Conservation (phyloP, 805 yeast species). For the Suhomyces pyralidae region DNA sequence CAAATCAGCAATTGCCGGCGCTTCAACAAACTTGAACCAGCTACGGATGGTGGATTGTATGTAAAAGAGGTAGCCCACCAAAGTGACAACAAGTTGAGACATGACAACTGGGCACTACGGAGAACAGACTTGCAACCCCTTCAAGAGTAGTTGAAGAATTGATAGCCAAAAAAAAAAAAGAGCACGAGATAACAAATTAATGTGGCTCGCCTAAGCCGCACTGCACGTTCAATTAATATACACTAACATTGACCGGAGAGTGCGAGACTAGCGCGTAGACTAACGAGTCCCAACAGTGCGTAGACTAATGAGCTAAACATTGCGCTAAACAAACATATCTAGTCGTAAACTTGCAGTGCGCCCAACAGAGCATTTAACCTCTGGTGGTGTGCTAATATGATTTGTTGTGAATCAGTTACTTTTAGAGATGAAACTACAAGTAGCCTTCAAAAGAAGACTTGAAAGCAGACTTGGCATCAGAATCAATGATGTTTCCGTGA, state of each 20-base stretch:
- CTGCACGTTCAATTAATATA: background rate
- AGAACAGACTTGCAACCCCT: background rate
- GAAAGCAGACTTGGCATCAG: constrained; percentile 27
- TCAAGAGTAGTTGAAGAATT: background rate
- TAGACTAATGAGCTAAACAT: no score
- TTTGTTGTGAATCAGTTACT: no score
- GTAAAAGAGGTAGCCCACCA: background rate
- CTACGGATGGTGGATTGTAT: background rate
- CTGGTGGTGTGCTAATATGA: no score
- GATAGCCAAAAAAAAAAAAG: background rate
- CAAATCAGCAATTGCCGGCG: constrained; percentile 3
- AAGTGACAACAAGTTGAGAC: constrained; percentile 1
- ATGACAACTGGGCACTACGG: background rate
- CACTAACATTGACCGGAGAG: no score
- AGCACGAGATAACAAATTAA: background rate
- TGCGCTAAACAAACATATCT: no score
- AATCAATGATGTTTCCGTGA: constrained; percentile 57
- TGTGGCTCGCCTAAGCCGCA: background rate
- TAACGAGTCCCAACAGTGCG: background rate
- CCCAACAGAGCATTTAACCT: no score
- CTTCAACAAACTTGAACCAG: background rate
- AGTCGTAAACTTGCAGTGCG: no score
- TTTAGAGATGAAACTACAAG: background rate
- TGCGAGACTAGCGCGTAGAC: no score
- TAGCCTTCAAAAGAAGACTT: constrained; percentile 10